phyloP scores from a whole-genome alignment of 225 moss, liverwort and hornwort genomes.

The Polytrichum commune region DNA sequence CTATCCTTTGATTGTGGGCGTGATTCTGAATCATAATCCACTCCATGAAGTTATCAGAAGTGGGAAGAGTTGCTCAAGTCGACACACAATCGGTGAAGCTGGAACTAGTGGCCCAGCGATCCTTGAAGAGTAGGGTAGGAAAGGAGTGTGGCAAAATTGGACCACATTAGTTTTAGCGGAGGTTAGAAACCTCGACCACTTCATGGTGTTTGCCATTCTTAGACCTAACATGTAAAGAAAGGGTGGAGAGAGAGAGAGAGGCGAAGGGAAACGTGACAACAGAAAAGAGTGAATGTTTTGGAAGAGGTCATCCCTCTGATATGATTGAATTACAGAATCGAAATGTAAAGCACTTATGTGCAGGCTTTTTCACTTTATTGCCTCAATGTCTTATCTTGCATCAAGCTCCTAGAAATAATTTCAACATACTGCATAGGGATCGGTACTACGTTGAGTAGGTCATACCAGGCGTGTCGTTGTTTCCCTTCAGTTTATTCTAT shows the following conservation, averaged over 20 bases:
- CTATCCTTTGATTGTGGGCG: not conserved
- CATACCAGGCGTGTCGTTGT: not conserved
- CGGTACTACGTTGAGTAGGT: not conserved
- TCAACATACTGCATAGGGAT: not conserved
- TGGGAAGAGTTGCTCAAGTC: not conserved
- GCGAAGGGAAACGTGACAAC: not conserved
- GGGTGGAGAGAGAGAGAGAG: not conserved
- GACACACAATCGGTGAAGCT: not conserved
- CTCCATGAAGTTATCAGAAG: too few relatives aligned
- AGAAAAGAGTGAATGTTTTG: not conserved
- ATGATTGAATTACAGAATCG: not conserved
- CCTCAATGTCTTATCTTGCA: not conserved
- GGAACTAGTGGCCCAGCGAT: not conserved
- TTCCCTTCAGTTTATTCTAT: not conserved
- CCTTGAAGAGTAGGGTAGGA: not conserved
- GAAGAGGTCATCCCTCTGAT: not conserved
- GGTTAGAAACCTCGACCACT: not conserved
- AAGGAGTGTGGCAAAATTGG: not conserved
- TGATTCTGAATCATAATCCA: too few relatives aligned
- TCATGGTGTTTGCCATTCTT: not conserved
- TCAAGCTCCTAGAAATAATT: not conserved
- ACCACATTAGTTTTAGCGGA: not conserved
- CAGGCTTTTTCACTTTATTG: not conserved
- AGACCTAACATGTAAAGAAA: not conserved
- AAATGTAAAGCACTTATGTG: not conserved